Percentiles rank a stretch among this genome's conserved stretches.
Evolutionary conservation across 306 rosid genomes (phyloP).

Genomic region (Oemleria cerasiformis): DNA sequence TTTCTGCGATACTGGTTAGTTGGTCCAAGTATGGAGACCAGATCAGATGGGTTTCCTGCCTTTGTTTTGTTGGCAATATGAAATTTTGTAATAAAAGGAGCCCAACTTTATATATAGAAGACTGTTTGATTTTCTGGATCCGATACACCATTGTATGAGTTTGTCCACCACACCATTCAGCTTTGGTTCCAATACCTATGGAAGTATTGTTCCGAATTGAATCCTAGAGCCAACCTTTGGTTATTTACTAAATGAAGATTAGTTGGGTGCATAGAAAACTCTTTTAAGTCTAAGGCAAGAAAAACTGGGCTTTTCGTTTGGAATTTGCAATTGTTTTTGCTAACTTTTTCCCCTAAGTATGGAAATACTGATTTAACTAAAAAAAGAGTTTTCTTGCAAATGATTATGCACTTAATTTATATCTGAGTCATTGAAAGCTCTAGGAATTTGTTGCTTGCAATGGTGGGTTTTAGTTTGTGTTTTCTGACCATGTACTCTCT

Average conservation of each 20-base stretch:
- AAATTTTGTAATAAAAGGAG: not conserved
- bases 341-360: not conserved
- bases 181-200: not conserved
- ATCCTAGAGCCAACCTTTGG: too few species aligned
- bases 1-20: not conserved
- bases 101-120: not conserved
- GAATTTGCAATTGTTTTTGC: conserved; percentile 6
- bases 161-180: too few species aligned
- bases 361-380: too few species aligned
- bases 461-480: conserved; percentile 11
- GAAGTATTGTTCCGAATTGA: not conserved
- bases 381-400: too few species aligned
- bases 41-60: not conserved
- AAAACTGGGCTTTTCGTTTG: not conserved
- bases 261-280: not conserved
- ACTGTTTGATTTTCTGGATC: not conserved
- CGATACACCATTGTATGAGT: not conserved
- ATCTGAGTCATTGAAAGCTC: not conserved
- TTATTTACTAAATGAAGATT: not conserved
- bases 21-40: not conserved
- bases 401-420: not conserved
- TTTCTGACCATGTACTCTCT: conserved; percentile 1
- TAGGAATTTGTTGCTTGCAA: not conserved
- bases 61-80: not conserved
- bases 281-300: not conserved